Evolutionary conservation across 1,139 yeast genomes (phyloP).

Genomic region (Saccharomyces hybrid): DNA sequence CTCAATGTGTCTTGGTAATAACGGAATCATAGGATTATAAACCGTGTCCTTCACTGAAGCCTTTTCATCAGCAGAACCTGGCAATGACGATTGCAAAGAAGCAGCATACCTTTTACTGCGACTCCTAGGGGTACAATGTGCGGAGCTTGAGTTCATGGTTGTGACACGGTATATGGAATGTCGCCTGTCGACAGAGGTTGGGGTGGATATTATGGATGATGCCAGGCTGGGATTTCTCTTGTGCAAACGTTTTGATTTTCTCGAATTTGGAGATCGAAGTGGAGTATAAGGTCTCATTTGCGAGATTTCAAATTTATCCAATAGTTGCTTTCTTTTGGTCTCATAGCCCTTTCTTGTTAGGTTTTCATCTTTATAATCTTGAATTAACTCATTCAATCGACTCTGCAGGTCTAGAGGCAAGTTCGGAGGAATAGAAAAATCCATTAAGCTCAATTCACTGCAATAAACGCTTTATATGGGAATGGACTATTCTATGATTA

Average conservation of each 20-base stretch:
- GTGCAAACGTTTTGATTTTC: constrained; percentile 5
- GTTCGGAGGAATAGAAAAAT: constrained; percentile 27
- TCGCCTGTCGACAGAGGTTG: constrained; percentile 5
- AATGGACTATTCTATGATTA: not conserved
- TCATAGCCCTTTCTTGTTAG: constrained; percentile 61
- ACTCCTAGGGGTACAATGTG: constrained; percentile 11
- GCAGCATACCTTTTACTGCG: constrained; percentile 12
- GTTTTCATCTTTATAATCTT: constrained; percentile 56
- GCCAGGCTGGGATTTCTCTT: constrained; percentile 3
- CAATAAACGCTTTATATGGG: not conserved
- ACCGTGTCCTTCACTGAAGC: constrained; percentile 5
- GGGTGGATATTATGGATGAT: constrained; percentile 13
- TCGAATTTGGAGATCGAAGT: not conserved
- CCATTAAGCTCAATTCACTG: constrained; percentile 12
- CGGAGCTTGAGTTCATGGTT: constrained; percentile 22
- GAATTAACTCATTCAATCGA: constrained; percentile 38
- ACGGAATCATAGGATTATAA: constrained; percentile 43
- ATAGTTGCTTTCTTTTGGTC: constrained; percentile 45
- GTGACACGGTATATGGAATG: constrained; percentile 29
- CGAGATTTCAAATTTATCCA: constrained; percentile 25
- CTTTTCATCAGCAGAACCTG: constrained; percentile 1
- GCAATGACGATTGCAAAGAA: constrained; percentile 18
- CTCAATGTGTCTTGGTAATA: constrained; percentile 45
- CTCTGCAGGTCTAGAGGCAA: constrained; percentile 22
- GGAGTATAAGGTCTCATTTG: not conserved